phyloP scores from a whole-genome alignment of 805 yeast species.

The Dipodascopsis uninucleata region DNA sequence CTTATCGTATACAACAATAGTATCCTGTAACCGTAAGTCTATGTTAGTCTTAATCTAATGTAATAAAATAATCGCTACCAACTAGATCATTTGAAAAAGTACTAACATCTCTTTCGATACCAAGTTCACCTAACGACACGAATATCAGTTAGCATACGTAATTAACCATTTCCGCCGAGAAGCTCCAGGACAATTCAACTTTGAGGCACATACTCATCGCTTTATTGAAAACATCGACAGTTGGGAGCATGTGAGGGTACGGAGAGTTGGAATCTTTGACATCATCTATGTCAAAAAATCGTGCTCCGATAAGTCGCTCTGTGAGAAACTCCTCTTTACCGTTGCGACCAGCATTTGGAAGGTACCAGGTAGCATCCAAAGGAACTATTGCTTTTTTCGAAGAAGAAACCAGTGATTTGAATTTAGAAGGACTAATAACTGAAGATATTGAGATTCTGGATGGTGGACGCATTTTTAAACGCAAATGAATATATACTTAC shows the following conservation, averaged over 20 bases:
- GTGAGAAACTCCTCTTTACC: slow-evolving; percentile 56
- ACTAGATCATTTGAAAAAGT: neutral
- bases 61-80: neutral
- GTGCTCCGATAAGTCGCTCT: slow-evolving; percentile 62
- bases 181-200: too few relatives aligned
- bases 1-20: slow-evolving; percentile 77
- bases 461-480: slow-evolving; percentile 7
- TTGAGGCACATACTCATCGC: slow-evolving; percentile 33
- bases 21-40: slow-evolving; percentile 45
- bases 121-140: slow-evolving; percentile 46
- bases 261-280: slow-evolving; percentile 55
- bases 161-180: neutral
- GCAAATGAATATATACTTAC: too few relatives aligned
- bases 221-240: slow-evolving; percentile 49
- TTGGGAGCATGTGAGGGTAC: slow-evolving; percentile 92
- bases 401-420: slow-evolving; percentile 5
- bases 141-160: neutral
- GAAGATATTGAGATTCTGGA: slow-evolving; percentile 4
- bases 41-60: slow-evolving; percentile 19
- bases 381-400: slow-evolving; percentile 43
- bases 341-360: slow-evolving; percentile 67
- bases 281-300: slow-evolving; percentile 74
- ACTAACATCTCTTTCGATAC: slow-evolving; percentile 41
- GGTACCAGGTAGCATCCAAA: slow-evolving; percentile 87
- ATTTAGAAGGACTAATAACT: slow-evolving; percentile 16